Percentiles rank a stretch among this genome's conserved stretches.
These are phyloP conservation scores for Euphorbia tirucalli DNA, from an alignment of 345 rosid genomes.

Conservation along the genomic window DNA sequence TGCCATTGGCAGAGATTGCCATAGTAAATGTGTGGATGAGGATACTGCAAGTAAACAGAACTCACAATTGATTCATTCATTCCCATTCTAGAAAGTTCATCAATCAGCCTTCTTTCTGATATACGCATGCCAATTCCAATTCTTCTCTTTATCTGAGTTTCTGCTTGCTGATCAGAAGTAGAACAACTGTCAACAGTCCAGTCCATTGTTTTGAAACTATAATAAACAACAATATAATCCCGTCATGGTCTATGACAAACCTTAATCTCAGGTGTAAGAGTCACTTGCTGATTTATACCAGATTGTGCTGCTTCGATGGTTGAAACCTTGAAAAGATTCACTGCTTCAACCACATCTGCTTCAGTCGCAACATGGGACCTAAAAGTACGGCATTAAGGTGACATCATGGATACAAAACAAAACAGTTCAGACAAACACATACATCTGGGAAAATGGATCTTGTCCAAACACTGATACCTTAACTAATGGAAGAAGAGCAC, in stretches of 20 bases:
- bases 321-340: slow-evolving; percentile 80
- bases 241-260: too few species aligned
- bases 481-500: background rate
- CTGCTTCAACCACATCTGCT: slow-evolving; percentile 81
- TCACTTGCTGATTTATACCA: slow-evolving; percentile 86
- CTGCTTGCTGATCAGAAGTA: slow-evolving; percentile 91
- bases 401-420: background rate
- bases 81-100: slow-evolving; percentile 83
- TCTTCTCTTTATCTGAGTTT: slow-evolving; percentile 87
- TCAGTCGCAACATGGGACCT: slow-evolving; percentile 87
- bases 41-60: too few species aligned
- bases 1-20: too few species aligned
- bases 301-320: slow-evolving; percentile 98
- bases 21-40: too few species aligned
- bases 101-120: slow-evolving; percentile 83
- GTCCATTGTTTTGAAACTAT: too few species aligned
- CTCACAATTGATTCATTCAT: slow-evolving; percentile 88
- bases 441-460: too few species aligned
- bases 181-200: too few species aligned
- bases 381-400: background rate
- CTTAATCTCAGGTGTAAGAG: slow-evolving; percentile 81
- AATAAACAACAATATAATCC: too few species aligned
- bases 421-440: background rate
- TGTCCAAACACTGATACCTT: background rate
- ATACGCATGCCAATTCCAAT: slow-evolving; percentile 82